Base-by-base conservation (phyloP, 2,329 filamentous ascomycete genomes). In the Diplocarpon rosae region DNA sequence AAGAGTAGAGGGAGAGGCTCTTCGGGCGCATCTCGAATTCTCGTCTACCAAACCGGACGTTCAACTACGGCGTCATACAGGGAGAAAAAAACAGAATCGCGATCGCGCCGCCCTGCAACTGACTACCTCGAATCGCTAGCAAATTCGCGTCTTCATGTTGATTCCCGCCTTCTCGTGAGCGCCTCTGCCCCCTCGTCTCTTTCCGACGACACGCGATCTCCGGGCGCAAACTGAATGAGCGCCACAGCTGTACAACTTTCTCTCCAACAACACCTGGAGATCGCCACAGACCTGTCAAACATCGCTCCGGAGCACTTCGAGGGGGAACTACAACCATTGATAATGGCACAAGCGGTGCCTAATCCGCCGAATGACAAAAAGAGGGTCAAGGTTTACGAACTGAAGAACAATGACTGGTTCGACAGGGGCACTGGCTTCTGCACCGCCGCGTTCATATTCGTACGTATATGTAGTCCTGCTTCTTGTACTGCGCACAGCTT, bases 321-420 rank as follows among this genome's bases (percentile, higher is more conserved):
- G 65, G 69, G 66, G 66, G 73, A 73, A 62, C 63, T 68, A 66
- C 72, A 77, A 67, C 71, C 72, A 65, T 70, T 72, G 76, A 80
- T 78, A 72, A 82, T 82, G 78, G 78, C 78, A 76, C 77, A 80
- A 70, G 67, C 70, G 58, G 76, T 80, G 76, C 76, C 76, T 76
- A 76, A 78, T 69, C 55, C 54, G 54, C 56, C 56, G 45, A 73
- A 73, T 65, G 76, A 80, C 60, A 78, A 72, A 68, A 79, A 76
- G 65, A 76, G 92, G 73, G 92, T 96, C 67, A 98, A 98, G 73
- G 92, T 98, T 63, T 98, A 98, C 67, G 92, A 96, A 71, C 76
- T 98, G 60, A 87, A 86, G 65, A 88, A 95, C 69, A 95, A 94
- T 74, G 92, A 96, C 78, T 98, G 92, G 92, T 95, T 90, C 64